Percentiles rank a stretch among this genome's conserved stretches.
Evolutionary conservation across 2,329 filamentous ascomycete species (phyloP).

Genomic region (Xylaria multiplex): DNA sequence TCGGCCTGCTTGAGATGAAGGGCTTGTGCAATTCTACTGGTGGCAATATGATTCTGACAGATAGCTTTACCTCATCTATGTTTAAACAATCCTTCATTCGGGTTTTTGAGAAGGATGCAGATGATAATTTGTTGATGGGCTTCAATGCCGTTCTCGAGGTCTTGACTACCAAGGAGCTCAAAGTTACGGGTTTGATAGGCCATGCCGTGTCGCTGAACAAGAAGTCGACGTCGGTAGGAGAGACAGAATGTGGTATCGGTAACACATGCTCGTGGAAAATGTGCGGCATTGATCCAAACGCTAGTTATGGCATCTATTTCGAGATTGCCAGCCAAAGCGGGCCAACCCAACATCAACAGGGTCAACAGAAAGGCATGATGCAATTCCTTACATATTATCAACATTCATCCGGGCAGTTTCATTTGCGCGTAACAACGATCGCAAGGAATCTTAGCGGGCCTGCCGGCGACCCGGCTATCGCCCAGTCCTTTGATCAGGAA

Average conservation of each 20-base stretch:
- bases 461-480: slow-evolving; percentile 91
- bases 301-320: slow-evolving; percentile 97
- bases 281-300: slow-evolving; percentile 94
- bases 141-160: slow-evolving; percentile 98
- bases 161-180: slow-evolving; percentile 95
- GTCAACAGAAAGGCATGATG: slow-evolving; percentile 92
- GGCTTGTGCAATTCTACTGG: slow-evolving; percentile 94
- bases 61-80: slow-evolving; percentile 98
- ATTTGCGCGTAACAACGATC: slow-evolving; percentile 94
- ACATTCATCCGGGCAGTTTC: slow-evolving; percentile 94
- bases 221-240: slow-evolving; percentile 95
- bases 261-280: slow-evolving; percentile 99
- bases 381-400: slow-evolving; percentile 99
- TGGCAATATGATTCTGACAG: slow-evolving; percentile 97
- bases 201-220: slow-evolving; percentile 98
- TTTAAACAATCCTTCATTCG: slow-evolving; percentile 99
- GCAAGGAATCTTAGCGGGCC: slow-evolving; percentile 91
- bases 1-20: slow-evolving; percentile 98
- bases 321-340: slow-evolving; percentile 96
- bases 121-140: slow-evolving; percentile 95
- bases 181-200: slow-evolving; percentile 96
- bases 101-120: slow-evolving; percentile 94
- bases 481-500: slow-evolving; percentile 98
- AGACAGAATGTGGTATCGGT: slow-evolving; percentile 97
- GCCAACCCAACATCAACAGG: slow-evolving; percentile 83